Base-by-base conservation (phyloP, 2,329 filamentous ascomycete species). In the Epichloe aotearoae region DNA sequence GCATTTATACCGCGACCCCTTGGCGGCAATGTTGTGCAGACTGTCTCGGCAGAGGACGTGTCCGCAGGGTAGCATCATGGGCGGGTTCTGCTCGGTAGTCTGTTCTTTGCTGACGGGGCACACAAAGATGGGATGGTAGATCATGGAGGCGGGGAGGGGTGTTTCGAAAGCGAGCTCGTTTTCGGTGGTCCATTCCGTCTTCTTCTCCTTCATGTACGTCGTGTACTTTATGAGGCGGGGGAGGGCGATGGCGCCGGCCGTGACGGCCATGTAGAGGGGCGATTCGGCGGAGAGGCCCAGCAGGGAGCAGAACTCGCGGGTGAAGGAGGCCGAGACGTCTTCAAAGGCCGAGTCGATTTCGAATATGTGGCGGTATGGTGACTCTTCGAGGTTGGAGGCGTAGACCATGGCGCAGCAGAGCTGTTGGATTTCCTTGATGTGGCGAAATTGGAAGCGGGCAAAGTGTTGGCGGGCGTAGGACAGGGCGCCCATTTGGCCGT, bases 91-190 rank as follows among this genome's bases (percentile, higher is more conserved):
- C 61, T 95, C 89, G 0, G 91, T 98, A 0, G 86, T 89, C 67
- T 98, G 93, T 64, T 96, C 93, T 66, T 97, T 97, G 60, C 85
- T 90, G 5, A 98, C 93, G 0, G 93, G 93, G 62, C 93, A 98
- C 41, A 98, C 93, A 64, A 98, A 98, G 62, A 98, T 96, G 51
- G 86, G 86, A 66, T 98, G 93, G 72, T 95, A 98, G 46, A 83
- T 72, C 76, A 80, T 80, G 56, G 72, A 75, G 47, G 66, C 62
- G 1, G 79, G 78, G 2, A 83, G 68, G 2, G 79, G 75, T 1
- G 79, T 82, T 60, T 87, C 76, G 63, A 90, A 93, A 0, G 91
- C 88, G 17, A 98, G 73, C 66, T 98, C 93, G 61, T 93, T 83
- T 54, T 86, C 79, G 4, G 88, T 90, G 1, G 90, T 96, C 93